Percentiles rank a stretch among this genome's conserved stretches.
Evolutionary conservation across 495 filamentous ascomycete species (phyloP).

Genomic region (Usnea hakonensis): DNA sequence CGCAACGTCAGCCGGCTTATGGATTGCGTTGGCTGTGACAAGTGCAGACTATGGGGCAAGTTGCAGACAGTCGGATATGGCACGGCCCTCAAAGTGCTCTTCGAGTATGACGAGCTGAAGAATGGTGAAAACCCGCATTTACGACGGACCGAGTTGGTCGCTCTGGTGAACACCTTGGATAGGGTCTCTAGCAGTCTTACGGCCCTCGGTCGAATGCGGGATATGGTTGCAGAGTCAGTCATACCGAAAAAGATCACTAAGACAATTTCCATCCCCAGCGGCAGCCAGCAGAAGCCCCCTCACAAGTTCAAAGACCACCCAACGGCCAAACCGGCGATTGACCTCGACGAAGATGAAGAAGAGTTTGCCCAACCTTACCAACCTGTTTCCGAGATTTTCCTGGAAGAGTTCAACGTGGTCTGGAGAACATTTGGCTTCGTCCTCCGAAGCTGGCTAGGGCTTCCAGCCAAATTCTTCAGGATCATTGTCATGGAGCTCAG

Average conservation of each 20-base stretch:
- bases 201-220: conserved; percentile 66
- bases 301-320: conserved; percentile 22
- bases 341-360: conserved; percentile 38
- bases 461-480: conserved; percentile 61
- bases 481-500: conserved; percentile 53
- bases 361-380: conserved; percentile 32
- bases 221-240: conserved; percentile 42
- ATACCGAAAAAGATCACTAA: conserved; percentile 22
- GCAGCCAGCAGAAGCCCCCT: conserved; percentile 20
- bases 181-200: conserved; percentile 71
- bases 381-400: conserved; percentile 50
- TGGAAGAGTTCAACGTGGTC: conserved; percentile 54
- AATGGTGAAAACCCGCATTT: conserved; percentile 65
- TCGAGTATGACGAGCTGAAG: conserved; percentile 83
- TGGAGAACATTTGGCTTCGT: conserved; percentile 56
- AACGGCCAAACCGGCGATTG: conserved; percentile 20
- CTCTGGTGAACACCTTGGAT: conserved; percentile 87
- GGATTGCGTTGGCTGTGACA: conserved; percentile 99
- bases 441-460: conserved; percentile 56
- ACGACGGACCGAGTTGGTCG: conserved; percentile 84
- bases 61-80: conserved; percentile 94
- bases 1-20: conserved; percentile 91
- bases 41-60: conserved; percentile 97
- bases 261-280: conserved; percentile 32
- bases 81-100: conserved; percentile 88